Conservation (phyloP, 2,329 filamentous ascomycete genomes). For the Tolypocladium cylindrosporum region DNA sequence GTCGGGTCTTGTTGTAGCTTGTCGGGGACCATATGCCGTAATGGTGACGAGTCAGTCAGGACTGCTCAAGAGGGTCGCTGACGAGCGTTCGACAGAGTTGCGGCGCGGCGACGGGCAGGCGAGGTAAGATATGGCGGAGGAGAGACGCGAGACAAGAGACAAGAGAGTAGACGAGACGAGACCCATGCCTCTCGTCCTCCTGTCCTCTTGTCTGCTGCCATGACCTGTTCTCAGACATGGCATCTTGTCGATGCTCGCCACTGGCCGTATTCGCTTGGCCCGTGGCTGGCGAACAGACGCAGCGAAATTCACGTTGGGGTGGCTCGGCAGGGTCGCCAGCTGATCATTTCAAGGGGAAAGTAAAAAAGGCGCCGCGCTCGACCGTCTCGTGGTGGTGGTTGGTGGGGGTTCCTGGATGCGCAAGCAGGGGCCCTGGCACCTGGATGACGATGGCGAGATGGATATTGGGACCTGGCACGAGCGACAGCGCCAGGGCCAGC, state of each 20-base stretch:
- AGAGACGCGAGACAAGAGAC: not conserved
- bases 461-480: not conserved
- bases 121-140: not conserved
- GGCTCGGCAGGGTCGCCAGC: not conserved
- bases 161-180: not conserved
- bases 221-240: not conserved
- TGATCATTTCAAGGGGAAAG: not conserved
- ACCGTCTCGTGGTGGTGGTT: not conserved
- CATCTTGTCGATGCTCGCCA: not conserved
- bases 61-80: not conserved
- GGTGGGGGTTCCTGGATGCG: not conserved
- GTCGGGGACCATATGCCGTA: not conserved
- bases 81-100: not conserved
- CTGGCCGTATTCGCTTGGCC: not conserved
- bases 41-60: not conserved
- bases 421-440: not conserved
- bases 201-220: not conserved
- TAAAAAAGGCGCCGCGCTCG: not conserved
- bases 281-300: not conserved
- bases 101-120: not conserved
- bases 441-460: not conserved
- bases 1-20: not conserved
- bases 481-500: not conserved
- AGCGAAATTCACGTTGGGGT: not conserved
- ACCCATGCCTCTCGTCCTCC: not conserved